Evolutionary conservation across 2,329 filamentous ascomycete genomes (phyloP).

Genomic region (Venturia nashicola): DNA sequence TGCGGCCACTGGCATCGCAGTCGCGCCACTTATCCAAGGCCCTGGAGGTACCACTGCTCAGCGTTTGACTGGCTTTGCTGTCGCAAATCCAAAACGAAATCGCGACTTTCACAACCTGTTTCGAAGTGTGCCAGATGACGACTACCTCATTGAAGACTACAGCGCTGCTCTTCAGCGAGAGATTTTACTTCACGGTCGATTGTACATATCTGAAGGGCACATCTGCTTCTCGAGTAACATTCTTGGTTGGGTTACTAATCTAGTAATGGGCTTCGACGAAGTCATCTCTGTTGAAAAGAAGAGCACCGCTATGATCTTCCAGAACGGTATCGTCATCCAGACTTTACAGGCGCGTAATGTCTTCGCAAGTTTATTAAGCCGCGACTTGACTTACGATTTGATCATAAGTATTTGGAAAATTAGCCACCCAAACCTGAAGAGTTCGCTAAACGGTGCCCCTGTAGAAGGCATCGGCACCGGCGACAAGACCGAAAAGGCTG

Average conservation of each 20-base stretch:
- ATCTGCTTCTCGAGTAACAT: slow-evolving; percentile 99
- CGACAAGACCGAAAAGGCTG: slow-evolving; percentile 82
- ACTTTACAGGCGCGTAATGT: slow-evolving; percentile 91
- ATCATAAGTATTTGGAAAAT: slow-evolving; percentile 98
- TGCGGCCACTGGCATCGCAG: slow-evolving; percentile 47
- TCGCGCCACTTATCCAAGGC: slow-evolving; percentile 55
- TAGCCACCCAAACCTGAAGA: slow-evolving; percentile 82
- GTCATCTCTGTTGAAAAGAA: slow-evolving; percentile 95
- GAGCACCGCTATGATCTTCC: slow-evolving; percentile 88
- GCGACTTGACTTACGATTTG: slow-evolving; percentile 92
- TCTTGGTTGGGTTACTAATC: slow-evolving; percentile 90
- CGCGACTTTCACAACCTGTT: slow-evolving; percentile 89
- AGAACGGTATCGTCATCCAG: slow-evolving; percentile 93
- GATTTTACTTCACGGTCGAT: slow-evolving; percentile 81
- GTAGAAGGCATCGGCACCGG: slow-evolving; percentile 62
- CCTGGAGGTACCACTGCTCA: slow-evolving; percentile 3
- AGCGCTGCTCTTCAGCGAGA: slow-evolving; percentile 93
- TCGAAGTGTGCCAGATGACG: slow-evolving; percentile 93
- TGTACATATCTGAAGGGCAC: slow-evolving; percentile 95
- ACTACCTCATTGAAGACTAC: slow-evolving; percentile 97
- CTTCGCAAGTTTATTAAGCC: slow-evolving; percentile 87
- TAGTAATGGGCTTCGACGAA: slow-evolving; percentile 97
- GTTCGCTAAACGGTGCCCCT: slow-evolving; percentile 75
- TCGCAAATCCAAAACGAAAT: slow-evolving; percentile 92
- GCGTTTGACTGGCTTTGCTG: slow-evolving; percentile 68